Percentiles rank a stretch among this genome's conserved stretches.
Evolutionary conservation across 768 basidiomycete genomes (phyloP).

Genomic region (Termitomyces heimii): DNA sequence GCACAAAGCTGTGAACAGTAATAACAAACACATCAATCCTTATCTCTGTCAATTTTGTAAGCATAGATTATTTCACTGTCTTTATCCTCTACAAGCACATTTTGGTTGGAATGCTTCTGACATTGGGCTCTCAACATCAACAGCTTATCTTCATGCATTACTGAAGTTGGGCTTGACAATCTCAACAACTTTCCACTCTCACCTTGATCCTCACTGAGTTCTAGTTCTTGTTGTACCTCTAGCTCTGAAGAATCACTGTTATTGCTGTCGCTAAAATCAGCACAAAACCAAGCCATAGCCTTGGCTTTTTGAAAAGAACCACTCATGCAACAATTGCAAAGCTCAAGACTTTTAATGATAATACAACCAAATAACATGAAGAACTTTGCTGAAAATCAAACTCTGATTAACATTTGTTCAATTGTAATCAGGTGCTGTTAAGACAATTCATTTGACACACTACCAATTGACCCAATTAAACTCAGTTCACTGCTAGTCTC

Average conservation of each 20-base stretch:
- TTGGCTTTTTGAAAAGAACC: constrained; percentile 1
- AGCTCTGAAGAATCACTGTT: constrained; percentile 27
- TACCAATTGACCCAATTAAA: too few species aligned
- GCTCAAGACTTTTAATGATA: neutral
- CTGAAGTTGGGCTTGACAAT: constrained; percentile 27
- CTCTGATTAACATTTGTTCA: neutral
- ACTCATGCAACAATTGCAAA: neutral
- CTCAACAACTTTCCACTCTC: constrained; percentile 31
- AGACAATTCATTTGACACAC: neutral
- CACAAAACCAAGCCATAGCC: constrained; percentile 64
- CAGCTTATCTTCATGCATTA: constrained; percentile 48
- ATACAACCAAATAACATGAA: neutral
- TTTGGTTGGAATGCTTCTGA: constrained; percentile 23
- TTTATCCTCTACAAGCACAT: constrained; percentile 49
- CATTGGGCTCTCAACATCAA: constrained; percentile 19
- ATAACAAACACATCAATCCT: neutral
- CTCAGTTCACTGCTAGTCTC: neutral
- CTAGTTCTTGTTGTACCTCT: constrained; percentile 13
- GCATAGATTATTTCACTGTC: constrained; percentile 40
- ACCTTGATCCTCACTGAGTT: constrained; percentile 26
- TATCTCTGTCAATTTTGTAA: constrained; percentile 10
- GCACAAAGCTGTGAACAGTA: too few species aligned
- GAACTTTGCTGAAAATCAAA: neutral
- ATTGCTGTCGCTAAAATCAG: constrained; percentile 55
- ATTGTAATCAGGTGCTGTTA: neutral